These are phyloP conservation scores for Cutaneotrichosporon spelunceum DNA, from an alignment of 1,284 basidiomycete species.

Conservation along the genomic window DNA sequence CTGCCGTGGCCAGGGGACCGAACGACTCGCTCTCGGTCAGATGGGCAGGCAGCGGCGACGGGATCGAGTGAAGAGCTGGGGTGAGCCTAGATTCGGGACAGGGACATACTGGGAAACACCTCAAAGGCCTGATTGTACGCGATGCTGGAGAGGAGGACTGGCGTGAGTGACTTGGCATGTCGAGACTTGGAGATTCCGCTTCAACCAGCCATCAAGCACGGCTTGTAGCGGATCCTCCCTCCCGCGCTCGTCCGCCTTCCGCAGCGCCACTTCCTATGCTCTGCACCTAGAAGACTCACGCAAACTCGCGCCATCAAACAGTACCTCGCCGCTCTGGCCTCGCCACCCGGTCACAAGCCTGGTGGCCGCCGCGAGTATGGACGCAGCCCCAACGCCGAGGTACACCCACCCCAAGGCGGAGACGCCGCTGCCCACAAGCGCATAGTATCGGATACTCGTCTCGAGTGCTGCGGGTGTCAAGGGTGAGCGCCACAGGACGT, in stretches of 20 bases:
- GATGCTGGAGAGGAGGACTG: conserved; percentile 43
- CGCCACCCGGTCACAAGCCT: conserved; percentile 35
- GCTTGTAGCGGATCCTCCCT: no score
- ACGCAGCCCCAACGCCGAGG: conserved; percentile 32
- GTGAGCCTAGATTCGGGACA: conserved; percentile 4
- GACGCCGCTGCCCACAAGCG: conserved; percentile 33
- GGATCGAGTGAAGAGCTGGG: conserved; percentile 39
- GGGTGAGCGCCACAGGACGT: conserved; percentile 47
- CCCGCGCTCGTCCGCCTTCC: not conserved
- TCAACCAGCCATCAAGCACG: no score
- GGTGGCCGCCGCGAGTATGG: conserved; percentile 31
- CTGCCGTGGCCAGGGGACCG: conserved; percentile 35
- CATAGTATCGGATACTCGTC: conserved; percentile 42
- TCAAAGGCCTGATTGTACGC: conserved; percentile 44
- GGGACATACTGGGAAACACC: conserved; percentile 37
- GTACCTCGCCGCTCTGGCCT: conserved; percentile 40
- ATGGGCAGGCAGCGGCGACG: conserved; percentile 32
- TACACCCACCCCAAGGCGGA: conserved; percentile 41
- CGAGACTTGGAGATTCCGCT: no score
- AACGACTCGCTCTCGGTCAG: conserved; percentile 36
- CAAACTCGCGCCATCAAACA: conserved; percentile 47
- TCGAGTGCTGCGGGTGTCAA: conserved; percentile 42
- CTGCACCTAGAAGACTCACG: conserved; percentile 27
- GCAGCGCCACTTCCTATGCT: no score
- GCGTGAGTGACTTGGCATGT: no score